A percentile compares a stretch with the other conserved stretches of the same genome.
Conservation (phyloP, 2,329 filamentous ascomycete species). For the Colletotrichum endophyticum region DNA sequence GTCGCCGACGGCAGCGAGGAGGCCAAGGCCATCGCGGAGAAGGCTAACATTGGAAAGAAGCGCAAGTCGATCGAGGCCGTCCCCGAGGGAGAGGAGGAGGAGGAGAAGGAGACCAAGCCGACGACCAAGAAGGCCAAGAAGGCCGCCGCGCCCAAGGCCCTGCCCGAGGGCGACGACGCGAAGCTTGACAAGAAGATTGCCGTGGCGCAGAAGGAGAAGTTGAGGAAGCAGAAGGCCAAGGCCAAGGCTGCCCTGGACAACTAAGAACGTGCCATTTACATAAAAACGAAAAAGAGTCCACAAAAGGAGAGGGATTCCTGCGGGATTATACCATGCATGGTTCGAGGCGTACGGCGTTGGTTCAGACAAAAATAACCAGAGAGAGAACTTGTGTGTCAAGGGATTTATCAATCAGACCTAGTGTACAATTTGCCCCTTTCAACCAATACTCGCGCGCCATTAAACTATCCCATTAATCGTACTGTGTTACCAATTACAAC, state of each 20-base stretch:
- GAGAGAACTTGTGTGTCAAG: not conserved
- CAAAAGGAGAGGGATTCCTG: slow-evolving; percentile 1
- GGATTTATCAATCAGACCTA: slow-evolving; percentile 9
- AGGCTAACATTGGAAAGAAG: slow-evolving; percentile 70
- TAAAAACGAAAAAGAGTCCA: not conserved
- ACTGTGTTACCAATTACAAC: slow-evolving; percentile 31
- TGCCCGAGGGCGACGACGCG: slow-evolving; percentile 53
- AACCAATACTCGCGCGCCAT: not conserved
- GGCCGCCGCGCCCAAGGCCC: slow-evolving; percentile 16
- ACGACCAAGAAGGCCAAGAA: slow-evolving; percentile 45
- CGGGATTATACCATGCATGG: slow-evolving; percentile 24
- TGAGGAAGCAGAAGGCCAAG: slow-evolving; percentile 64
- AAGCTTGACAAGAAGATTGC: slow-evolving; percentile 63
- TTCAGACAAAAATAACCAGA: slow-evolving; percentile 16
- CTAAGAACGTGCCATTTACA: slow-evolving; percentile 27
- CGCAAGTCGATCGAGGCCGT: slow-evolving; percentile 53
- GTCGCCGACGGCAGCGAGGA: slow-evolving; percentile 65
- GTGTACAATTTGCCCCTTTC: slow-evolving; percentile 15
- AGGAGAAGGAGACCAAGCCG: slow-evolving; percentile 36
- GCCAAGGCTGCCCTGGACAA: slow-evolving; percentile 57
- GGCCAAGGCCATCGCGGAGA: slow-evolving; percentile 49
- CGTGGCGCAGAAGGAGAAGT: slow-evolving; percentile 57
- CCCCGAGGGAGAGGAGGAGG: slow-evolving; percentile 34
- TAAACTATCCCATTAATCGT: not conserved
- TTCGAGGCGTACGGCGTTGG: slow-evolving; percentile 23